Evolutionary conservation across 768 basidiomycete species (phyloP), one percentile per base, ranked within the genome.

Genomic region (Xanthoconium stramineum): DNA sequence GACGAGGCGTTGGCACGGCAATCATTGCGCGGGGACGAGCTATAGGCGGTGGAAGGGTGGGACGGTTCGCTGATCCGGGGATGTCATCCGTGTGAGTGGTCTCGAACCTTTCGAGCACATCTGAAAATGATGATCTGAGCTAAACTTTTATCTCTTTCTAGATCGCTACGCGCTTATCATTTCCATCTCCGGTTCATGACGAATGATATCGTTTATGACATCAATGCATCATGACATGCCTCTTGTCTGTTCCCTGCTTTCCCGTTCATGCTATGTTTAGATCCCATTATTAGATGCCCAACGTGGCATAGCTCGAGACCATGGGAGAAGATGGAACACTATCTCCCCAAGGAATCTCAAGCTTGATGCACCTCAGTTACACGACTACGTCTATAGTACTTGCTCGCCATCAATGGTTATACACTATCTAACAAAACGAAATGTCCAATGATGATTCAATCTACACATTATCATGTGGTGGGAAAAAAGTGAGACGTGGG

Each of bases 1-100:
- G 84, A 90, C 17, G 61, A 69, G 37, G 59, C 37, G 59, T 60
- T 75, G 62, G 62, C 47, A 13, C 47, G 55, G 24, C 14, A 30
- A 15, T 14, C 38, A 17, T 7, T 47, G 0, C 13, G 30, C 3
- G 9, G 44, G 28, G 20, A 20, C 13, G 32, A 3, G 48, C 8
- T n/a, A 20, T 53, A 48, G 43, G 42, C 9, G 29, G n/a, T 13
- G 20, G 5, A 24, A 12, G 11, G 20, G 14, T 15, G 43, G 28
- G 28, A 14, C 8, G 10, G 17, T 19, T 20, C 0, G 40, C 6
- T 5, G 38, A 20, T 11, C 19, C 19, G 17, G n/a, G 13, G 15
- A 24, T 24, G 15, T 40, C 19, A 42, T 42, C 11, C 8, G 40
- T 9, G 40, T 42, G 19, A 42, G 40, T 42, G 8, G 19, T 42